Evolutionary conservation across 2,329 filamentous ascomycete genomes (phyloP), one percentile per base, ranked within the genome.

Genomic region (Curvularia spicifera): DNA sequence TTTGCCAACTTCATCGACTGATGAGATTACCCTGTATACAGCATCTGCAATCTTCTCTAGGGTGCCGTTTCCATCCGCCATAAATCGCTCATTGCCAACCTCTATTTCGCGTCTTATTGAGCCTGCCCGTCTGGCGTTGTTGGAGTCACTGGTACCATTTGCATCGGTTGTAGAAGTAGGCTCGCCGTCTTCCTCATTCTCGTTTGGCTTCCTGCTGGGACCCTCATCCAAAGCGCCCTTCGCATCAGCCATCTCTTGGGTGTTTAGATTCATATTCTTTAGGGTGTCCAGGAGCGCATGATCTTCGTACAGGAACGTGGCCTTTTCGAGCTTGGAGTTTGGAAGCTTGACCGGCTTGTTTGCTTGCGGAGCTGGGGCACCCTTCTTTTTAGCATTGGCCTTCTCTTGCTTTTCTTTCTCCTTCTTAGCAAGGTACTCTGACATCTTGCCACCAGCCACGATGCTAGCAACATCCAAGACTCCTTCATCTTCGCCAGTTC

Each of bases 381-480:
- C 77, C 63, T 82, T 82, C 67, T 89, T 90, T 65, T 84, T 86
- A 22, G 83, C 81, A 57, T 84, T 78, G 1, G 80, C 78, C 76
- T 86, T 89, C 59, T 90, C 87, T 5, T 83, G 82, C 81, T 91
- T 93, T 71, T 93, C 90, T 72, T 88, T 90, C 71, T 94, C 91
- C 74, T 91, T 92, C 78, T 91, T 91, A 9, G 90, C 91, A 5
- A 95, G 80, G 68, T 93, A 94, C 69, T 95, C 91, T 66, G 87
- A 87, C 66, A 91, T 91, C 75, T 92, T 90, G 31, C 91, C 91
- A 66, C 87, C 90, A 1, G 90, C 90, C 35, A 95, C 91, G 64
- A 95, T 93, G 65, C 85, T 89, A n/a, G 91, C 91, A 46, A 95
- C 90, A 66, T 95, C 90, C 3, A 95, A 81, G 8, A 93, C 90